Evolutionary conservation across 2,329 filamentous ascomycete species (phyloP).

Genomic region (Myriosclerotinia curreyana): DNA sequence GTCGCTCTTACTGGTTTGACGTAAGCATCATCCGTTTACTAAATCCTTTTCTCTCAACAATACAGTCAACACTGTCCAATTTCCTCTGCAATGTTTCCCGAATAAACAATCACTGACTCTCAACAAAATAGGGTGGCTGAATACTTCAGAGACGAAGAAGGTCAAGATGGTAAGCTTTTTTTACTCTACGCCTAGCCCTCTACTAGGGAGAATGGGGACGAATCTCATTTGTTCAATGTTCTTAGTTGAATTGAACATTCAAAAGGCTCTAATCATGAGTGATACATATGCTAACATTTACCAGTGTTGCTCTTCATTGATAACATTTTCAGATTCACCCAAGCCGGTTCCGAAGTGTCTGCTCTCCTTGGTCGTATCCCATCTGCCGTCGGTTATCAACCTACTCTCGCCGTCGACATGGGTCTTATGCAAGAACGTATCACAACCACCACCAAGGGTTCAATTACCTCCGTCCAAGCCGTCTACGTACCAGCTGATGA

Average conservation of each 20-base stretch:
- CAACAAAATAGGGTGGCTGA: slow-evolving; percentile 57
- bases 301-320: slow-evolving; percentile 97
- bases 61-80: too few relatives aligned
- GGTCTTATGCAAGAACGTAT: slow-evolving; percentile 99
- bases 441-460: slow-evolving; percentile 98
- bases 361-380: slow-evolving; percentile 98
- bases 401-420: slow-evolving; percentile 98
- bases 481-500: slow-evolving; percentile 99
- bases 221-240: too few relatives aligned
- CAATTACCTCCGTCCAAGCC: slow-evolving; percentile 99
- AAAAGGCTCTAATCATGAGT: background rate
- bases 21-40: too few relatives aligned
- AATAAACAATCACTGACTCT: too few relatives aligned
- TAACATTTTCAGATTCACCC: slow-evolving; percentile 99
- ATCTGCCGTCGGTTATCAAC: slow-evolving; percentile 99
- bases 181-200: too few relatives aligned
- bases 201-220: too few relatives aligned
- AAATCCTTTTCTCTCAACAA: too few relatives aligned
- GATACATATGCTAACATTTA: slow-evolving; percentile 31
- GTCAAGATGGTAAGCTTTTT: slow-evolving; percentile 73
- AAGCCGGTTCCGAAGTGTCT: slow-evolving; percentile 99
- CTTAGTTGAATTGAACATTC: too few relatives aligned
- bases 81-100: too few relatives aligned
- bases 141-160: slow-evolving; percentile 73
- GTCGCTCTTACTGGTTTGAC: slow-evolving; percentile 81